phyloP scores from a whole-genome alignment of 2,329 filamentous ascomycete species.

The Plenodomus lindquistii region DNA sequence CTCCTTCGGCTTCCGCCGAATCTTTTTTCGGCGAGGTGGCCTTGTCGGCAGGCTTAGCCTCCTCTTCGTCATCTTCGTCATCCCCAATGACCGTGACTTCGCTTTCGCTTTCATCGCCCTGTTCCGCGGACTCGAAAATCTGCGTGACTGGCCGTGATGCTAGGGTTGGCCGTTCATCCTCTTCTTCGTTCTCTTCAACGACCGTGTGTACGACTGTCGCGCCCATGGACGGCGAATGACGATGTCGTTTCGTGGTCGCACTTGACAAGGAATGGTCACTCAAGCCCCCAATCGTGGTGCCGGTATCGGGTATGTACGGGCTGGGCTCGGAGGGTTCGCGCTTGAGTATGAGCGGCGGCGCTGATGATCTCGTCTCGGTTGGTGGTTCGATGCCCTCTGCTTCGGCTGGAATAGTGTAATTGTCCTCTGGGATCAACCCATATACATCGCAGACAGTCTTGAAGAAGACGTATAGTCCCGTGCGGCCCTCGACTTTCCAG shows the following conservation, averaged over 20 bases:
- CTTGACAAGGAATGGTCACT: conserved; percentile 55
- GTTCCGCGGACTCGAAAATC: conserved; percentile 17
- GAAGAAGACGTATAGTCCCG: conserved; percentile 94
- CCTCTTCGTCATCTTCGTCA: conserved; percentile 12
- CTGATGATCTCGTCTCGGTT: conserved; percentile 50
- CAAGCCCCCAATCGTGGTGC: conserved; percentile 24
- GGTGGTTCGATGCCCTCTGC: conserved; percentile 71
- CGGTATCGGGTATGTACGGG: conserved; percentile 21
- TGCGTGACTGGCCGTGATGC: conserved; percentile 18
- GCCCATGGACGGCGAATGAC: conserved; percentile 78
- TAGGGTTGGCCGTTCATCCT: conserved; percentile 43
- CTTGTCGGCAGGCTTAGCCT: conserved; percentile 24
- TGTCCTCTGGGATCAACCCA: conserved; percentile 85
- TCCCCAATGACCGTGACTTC: conserved; percentile 20
- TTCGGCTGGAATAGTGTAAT: conserved; percentile 92
- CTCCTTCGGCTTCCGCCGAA: conserved; percentile 11
- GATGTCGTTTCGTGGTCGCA: conserved; percentile 78
- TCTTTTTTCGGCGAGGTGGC: conserved; percentile 14
- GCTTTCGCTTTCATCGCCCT: conserved; percentile 1
- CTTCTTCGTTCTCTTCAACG: conserved; percentile 80
- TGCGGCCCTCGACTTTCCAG: conserved; percentile 87
- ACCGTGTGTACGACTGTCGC: conserved; percentile 76
- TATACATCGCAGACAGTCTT: conserved; percentile 96
- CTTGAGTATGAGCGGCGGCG: conserved; percentile 41
- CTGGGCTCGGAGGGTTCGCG: conserved; percentile 36